Base-by-base conservation (phyloP, 108 stramenopile species). In the Seminavis robusta region DNA sequence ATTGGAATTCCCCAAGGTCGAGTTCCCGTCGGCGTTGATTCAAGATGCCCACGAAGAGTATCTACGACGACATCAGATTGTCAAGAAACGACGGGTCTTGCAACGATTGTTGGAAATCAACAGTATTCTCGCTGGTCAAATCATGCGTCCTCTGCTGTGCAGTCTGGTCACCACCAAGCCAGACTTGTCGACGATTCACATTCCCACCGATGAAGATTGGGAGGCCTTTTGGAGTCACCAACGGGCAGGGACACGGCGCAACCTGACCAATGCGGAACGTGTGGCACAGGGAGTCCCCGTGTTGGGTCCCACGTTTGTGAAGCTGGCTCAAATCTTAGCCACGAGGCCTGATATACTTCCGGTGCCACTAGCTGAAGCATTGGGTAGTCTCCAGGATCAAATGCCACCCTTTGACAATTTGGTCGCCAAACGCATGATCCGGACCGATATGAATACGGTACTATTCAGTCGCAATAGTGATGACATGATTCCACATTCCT, bases 291-390 rank as follows among this genome's bases (percentile, higher is more conserved):
- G 73, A 3, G 23, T 86, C 5, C 83, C 84, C 68, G 20, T 61
- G 19, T 57, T 84, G 21, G 86, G 86, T 24, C 80, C 86, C 4
- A 84, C 83, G 9, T 83, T 76, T 36, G 86, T 82, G 0, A 88
- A 88, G 47, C 82, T 88, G 33, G 83, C 80, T 0, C 86, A 84
- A 41, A 78, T 81, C 2, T 40, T 88, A 11, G 68, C 74, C 1
- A 62, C 69, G n/a, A 55, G 86, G 33, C 86, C 86, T 0, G 86
- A 88, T 41, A 65, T 84, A 20, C 63, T 88, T n/a, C 86, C 83
- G 0, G 56, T 28, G 5, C 52, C 75, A 3, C 36, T 88, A 45
- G 83, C 86, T 10, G 15, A 24, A 16, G 71, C 80, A 0, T 49
- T 88, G 39, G 39, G 57, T 1, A 46, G 51, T 15, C 31, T 76